These are phyloP conservation scores for Paramarasmius palmivorus DNA, from an alignment of 1,284 basidiomycete species.

Conservation along the genomic window DNA sequence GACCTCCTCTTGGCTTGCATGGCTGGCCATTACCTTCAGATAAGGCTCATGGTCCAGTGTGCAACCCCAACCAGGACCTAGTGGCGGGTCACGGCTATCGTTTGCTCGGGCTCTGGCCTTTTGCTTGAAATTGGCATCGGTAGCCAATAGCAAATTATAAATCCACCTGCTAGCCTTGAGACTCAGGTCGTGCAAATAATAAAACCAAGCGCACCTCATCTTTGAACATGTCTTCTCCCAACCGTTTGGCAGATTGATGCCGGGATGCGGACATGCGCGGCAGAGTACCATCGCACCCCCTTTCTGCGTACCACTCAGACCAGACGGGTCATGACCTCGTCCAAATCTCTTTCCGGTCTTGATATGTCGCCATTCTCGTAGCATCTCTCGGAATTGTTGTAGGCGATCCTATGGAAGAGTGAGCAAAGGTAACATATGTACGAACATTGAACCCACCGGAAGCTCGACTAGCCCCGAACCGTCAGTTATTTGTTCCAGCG, in stretches of 20 bases:
- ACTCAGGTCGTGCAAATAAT: background rate
- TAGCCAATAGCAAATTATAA: slow-evolving; percentile 15
- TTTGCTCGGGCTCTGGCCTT: slow-evolving; percentile 13
- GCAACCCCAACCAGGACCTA: slow-evolving; percentile 20
- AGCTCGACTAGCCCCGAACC: background rate
- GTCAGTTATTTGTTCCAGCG: slow-evolving; percentile 11
- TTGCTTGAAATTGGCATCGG: slow-evolving; percentile 24
- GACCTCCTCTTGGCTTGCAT: slow-evolving; percentile 20
- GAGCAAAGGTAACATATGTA: no score
- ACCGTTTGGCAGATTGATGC: slow-evolving; percentile 12
- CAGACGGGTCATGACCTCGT: slow-evolving; percentile 11
- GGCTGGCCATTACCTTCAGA: slow-evolving; percentile 10
- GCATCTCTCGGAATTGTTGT: no score
- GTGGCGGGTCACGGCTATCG: slow-evolving; percentile 13
- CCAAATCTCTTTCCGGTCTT: slow-evolving; percentile 15
- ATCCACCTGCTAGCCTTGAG: slow-evolving; percentile 10
- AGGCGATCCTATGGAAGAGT: no score
- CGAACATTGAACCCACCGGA: background rate
- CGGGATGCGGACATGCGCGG: slow-evolving; percentile 20
- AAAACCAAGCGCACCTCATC: slow-evolving; percentile 2
- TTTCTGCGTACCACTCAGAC: slow-evolving; percentile 8
- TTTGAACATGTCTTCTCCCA: slow-evolving; percentile 14
- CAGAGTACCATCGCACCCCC: slow-evolving; percentile 15
- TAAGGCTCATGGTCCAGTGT: slow-evolving; percentile 17
- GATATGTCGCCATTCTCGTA: no score